Conservation (phyloP, 306 rosid species). For the Dalbergia cochinchinensis region DNA sequence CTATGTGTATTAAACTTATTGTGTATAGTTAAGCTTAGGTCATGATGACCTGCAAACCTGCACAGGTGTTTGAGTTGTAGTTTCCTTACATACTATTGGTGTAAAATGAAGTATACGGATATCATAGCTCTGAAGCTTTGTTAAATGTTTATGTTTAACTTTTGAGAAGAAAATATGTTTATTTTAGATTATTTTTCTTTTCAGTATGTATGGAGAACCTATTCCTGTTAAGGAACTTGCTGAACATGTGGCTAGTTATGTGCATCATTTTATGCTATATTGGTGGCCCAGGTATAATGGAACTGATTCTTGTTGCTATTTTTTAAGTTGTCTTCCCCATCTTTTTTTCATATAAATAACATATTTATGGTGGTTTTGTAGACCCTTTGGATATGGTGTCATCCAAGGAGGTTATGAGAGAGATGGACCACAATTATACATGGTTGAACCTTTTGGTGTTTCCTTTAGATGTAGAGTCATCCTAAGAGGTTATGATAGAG, state of each 20-base stretch:
- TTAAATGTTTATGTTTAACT: conserved; percentile 36
- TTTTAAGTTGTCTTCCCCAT: conserved; percentile 35
- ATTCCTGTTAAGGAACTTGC: conserved; percentile 97
- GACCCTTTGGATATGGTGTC: conserved; percentile 99
- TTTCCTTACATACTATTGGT: conserved; percentile 5
- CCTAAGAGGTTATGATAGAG: no score
- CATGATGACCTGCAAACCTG: conserved; percentile 1
- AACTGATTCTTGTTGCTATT: conserved; percentile 23
- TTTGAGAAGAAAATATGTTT: conserved; percentile 33
- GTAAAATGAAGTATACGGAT: conserved; percentile 22
- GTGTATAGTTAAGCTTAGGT: conserved; percentile 5
- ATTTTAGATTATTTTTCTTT: conserved; percentile 39
- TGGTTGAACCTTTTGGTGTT: conserved; percentile 98
- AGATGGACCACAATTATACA: conserved; percentile 96
- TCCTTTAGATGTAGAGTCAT: no score
- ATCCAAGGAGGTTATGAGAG: conserved; percentile 97
- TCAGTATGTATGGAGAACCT: conserved; percentile 85
- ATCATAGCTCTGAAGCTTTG: not conserved
- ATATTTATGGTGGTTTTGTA: conserved; percentile 51
- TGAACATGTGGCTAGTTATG: conserved; percentile 95
- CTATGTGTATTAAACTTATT: conserved; percentile 16
- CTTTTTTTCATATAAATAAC: conserved; percentile 30
- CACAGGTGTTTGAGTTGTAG: not conserved
- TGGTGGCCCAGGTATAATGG: conserved; percentile 95
- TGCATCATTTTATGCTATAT: conserved; percentile 93